A percentile compares a stretch with the other conserved stretches of the same genome.
Evolutionary conservation across 73 alveolate species (phyloP).

Genomic region (Paramecium caudatum): DNA sequence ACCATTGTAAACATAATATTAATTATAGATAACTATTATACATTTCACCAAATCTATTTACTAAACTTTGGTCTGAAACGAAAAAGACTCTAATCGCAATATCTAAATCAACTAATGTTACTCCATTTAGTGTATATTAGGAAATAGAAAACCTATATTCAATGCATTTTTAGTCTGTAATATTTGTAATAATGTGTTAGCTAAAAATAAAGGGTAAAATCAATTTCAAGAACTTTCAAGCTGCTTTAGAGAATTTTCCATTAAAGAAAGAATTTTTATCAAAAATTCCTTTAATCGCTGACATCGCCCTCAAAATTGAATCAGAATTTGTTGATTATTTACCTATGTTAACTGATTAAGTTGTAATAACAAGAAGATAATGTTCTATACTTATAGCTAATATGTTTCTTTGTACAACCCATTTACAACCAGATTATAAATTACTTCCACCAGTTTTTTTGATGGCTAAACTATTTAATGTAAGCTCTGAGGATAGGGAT

Average conservation of each 20-base stretch:
- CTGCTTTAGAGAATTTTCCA: conserved; percentile 48
- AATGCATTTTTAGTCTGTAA: conserved; percentile 9
- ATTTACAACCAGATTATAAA: conserved; percentile 17
- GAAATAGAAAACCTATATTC: background rate
- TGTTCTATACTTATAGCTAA: conserved; percentile 64
- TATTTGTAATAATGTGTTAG: background rate
- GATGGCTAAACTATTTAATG: conserved; percentile 34
- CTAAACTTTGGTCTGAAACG: background rate
- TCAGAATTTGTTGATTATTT: conserved; percentile 8
- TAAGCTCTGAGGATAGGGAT: background rate
- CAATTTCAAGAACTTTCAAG: background rate
- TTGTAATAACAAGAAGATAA: background rate
- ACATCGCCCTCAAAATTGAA: conserved; percentile 37
- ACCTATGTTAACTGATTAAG: background rate
- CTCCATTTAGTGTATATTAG: background rate
- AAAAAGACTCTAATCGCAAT: background rate
- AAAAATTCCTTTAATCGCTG: background rate
- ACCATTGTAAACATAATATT: background rate
- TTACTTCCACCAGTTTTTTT: background rate
- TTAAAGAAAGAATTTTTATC: conserved; percentile 5
- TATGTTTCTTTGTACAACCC: conserved; percentile 71
- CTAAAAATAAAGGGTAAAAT: background rate
- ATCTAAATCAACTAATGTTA: background rate
- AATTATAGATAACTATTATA: conserved; percentile 15
- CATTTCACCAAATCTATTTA: conserved; percentile 14